Percentiles rank a stretch among this genome's conserved stretches.
phyloP scores from a whole-genome alignment of 257 asterid genomes.

The Verbascum thapsus region DNA sequence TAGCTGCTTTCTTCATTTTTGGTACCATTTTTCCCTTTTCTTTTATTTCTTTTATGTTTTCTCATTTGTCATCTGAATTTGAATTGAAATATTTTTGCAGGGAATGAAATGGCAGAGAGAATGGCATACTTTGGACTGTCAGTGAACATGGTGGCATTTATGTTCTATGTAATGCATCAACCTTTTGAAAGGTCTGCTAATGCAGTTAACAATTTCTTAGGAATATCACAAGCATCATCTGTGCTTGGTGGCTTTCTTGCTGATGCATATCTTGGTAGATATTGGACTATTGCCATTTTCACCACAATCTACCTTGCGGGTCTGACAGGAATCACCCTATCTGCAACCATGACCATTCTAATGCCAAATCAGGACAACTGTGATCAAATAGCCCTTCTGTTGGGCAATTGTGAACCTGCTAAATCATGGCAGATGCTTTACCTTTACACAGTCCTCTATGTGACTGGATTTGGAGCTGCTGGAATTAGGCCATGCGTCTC shows the following conservation, averaged over 20 bases:
- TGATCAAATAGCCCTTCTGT: conserved; percentile 75
- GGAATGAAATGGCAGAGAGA: conserved; percentile 98
- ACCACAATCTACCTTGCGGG: conserved; percentile 90
- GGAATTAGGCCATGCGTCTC: conserved; percentile 99
- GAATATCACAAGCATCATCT: conserved; percentile 94
- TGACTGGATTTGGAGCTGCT: conserved; percentile 94
- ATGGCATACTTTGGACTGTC: conserved; percentile 98
- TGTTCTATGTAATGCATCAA: conserved; percentile 95
- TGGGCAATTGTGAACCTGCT: conserved; percentile 92
- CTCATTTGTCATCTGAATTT: too few relatives aligned
- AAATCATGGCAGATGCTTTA: conserved; percentile 91
- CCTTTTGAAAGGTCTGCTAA: conserved; percentile 90
- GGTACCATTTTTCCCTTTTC: conserved; percentile 38
- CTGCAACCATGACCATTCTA: conserved; percentile 61
- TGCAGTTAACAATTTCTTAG: conserved; percentile 89
- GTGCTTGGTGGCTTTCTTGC: conserved; percentile 95
- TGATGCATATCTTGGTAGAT: conserved; percentile 95
- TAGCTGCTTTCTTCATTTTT: conserved; percentile 96
- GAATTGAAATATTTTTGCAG: conserved; percentile 37
- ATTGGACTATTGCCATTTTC: conserved; percentile 97
- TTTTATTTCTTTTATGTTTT: too few relatives aligned
- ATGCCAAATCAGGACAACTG: conserved; percentile 85
- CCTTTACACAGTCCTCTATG: conserved; percentile 68
- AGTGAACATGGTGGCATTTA: conserved; percentile 95
- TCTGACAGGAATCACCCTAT: conserved; percentile 80